Evolutionary conservation across 306 rosid species (phyloP).

Genomic region (Lathyrus sativus): DNA sequence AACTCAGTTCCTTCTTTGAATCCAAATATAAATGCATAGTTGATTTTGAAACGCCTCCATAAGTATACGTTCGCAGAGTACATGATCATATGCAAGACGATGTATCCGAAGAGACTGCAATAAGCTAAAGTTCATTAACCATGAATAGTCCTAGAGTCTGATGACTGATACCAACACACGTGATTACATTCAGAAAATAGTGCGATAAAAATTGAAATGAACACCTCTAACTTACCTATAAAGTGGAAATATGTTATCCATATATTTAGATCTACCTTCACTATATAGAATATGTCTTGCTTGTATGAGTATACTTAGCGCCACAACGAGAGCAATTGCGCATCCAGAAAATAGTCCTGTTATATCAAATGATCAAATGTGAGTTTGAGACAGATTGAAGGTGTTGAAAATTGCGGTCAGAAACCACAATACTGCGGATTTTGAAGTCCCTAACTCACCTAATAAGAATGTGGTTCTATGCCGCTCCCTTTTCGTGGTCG

Average conservation of each 20-base stretch:
- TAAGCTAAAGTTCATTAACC: not conserved
- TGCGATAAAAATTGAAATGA: not conserved
- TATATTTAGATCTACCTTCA: slow-evolving; percentile 28
- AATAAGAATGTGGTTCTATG: slow-evolving; percentile 37
- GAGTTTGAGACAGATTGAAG: not conserved
- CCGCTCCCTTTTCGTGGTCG: slow-evolving; percentile 19
- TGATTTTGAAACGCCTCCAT: slow-evolving; percentile 75
- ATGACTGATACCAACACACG: not conserved
- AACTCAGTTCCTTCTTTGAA: slow-evolving; percentile 72
- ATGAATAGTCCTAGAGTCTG: not conserved
- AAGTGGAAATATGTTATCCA: slow-evolving; percentile 63
- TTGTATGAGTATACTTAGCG: slow-evolving; percentile 54
- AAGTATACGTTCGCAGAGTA: slow-evolving; percentile 47
- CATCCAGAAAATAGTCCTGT: slow-evolving; percentile 40
- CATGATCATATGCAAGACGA: slow-evolving; percentile 43
- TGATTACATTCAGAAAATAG: too few species aligned
- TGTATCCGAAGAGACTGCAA: slow-evolving; percentile 72
- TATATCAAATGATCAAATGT: not conserved
- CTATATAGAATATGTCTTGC: slow-evolving; percentile 52
- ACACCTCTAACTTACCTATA: slow-evolving; percentile 44
- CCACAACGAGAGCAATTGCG: slow-evolving; percentile 39
- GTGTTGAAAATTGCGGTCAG: not conserved
- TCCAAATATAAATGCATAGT: slow-evolving; percentile 76
- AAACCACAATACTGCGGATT: not conserved
- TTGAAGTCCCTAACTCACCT: slow-evolving; percentile 9